Evolutionary conservation across 1,139 yeast species (phyloP).

Genomic region (Yamadazyma mexicana): DNA sequence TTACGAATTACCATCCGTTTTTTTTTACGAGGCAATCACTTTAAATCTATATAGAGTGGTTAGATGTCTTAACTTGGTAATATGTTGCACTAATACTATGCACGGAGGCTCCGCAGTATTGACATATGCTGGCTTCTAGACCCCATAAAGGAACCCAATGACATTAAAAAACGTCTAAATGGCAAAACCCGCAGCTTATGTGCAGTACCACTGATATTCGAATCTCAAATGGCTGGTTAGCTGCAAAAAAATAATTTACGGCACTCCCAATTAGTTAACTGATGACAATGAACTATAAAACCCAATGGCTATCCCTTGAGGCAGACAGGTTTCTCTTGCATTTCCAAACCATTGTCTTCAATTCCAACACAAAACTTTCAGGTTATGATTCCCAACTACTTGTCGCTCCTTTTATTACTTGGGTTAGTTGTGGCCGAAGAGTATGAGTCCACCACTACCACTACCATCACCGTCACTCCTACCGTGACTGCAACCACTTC

Average conservation of each 20-base stretch:
- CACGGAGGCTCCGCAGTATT: too few relatives aligned
- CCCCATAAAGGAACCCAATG: not conserved
- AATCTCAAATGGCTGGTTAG: conserved; percentile 11
- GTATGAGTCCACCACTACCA: conserved; percentile 18
- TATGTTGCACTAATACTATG: too few relatives aligned
- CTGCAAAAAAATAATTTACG: conserved; percentile 6
- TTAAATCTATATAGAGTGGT: not conserved
- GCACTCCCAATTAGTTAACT: not conserved
- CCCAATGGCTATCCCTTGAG: not conserved
- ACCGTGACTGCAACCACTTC: conserved; percentile 33
- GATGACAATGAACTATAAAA: not conserved
- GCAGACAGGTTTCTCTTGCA: not conserved
- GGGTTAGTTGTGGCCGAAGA: conserved; percentile 16
- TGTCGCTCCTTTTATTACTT: conserved; percentile 19
- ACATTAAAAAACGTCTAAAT: not conserved
- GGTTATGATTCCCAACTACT: conserved; percentile 17
- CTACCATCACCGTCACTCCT: conserved; percentile 29
- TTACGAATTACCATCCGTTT: not conserved
- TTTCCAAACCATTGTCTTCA: not conserved
- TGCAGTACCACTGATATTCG: not conserved
- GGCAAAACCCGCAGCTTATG: not conserved
- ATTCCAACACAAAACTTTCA: not conserved
- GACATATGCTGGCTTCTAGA: not conserved
- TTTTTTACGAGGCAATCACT: not conserved
- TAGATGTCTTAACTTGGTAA: not conserved